A percentile compares a stretch with the other conserved stretches of the same genome.
These are phyloP conservation scores for Fragilariopsis cylindrus DNA, from an alignment of 108 stramenopile genomes.

Conservation along the genomic window DNA sequence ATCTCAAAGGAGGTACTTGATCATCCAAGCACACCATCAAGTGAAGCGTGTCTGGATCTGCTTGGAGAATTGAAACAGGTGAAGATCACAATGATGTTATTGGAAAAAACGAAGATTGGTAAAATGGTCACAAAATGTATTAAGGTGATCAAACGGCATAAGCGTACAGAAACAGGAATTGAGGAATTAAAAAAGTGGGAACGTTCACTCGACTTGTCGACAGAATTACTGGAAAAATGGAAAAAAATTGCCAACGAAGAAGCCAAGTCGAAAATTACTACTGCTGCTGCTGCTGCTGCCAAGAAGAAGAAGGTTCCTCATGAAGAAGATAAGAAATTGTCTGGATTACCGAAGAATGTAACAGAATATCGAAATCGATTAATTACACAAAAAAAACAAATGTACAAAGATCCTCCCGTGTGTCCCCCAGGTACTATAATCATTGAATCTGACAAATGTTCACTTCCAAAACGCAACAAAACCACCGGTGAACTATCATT, in stretches of 20 bases:
- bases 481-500: slow-evolving; percentile 65
- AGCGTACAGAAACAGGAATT: slow-evolving; percentile 34
- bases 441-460: slow-evolving; percentile 37
- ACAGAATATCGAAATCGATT: slow-evolving; percentile 56
- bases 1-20: not conserved
- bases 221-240: slow-evolving; percentile 37
- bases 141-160: slow-evolving; percentile 48
- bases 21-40: not conserved
- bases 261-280: slow-evolving; percentile 1
- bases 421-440: slow-evolving; percentile 56
- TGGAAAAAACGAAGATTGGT: slow-evolving; percentile 55
- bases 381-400: slow-evolving; percentile 63
- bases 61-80: not conserved
- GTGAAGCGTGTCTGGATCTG: not conserved
- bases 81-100: not conserved
- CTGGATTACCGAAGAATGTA: slow-evolving; percentile 48
- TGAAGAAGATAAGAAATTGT: slow-evolving; percentile 6
- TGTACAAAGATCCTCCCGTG: slow-evolving; percentile 85
- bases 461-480: slow-evolving; percentile 52
- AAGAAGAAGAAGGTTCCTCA: not conserved
- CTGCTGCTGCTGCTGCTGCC: not conserved
- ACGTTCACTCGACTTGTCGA: slow-evolving; percentile 16
- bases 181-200: slow-evolving; percentile 39
- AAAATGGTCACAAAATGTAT: slow-evolving; percentile 46
- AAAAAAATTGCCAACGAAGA: slow-evolving; percentile 36